Percentiles rank a stretch among this genome's conserved stretches.
Conservation (phyloP, 106 monocot genomes). For the Dendrobium catenatum region DNA sequence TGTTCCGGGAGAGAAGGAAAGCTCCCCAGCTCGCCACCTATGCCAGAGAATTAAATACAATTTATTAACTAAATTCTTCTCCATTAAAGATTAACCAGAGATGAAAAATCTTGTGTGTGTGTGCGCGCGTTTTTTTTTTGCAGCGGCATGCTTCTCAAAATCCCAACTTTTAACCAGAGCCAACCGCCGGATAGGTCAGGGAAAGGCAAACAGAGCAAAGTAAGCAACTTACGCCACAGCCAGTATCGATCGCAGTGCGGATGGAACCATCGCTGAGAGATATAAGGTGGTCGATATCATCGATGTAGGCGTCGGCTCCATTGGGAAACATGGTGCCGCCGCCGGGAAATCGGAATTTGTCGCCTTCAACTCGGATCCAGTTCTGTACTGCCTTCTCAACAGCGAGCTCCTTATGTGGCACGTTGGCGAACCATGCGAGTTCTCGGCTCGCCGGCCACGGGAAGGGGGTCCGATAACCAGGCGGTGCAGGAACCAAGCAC, state of each 20-base stretch:
- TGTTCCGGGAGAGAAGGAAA: slow-evolving; percentile 48
- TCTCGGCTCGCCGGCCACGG: slow-evolving; percentile 59
- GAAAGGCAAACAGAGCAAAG: background rate
- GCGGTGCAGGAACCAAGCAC: slow-evolving; percentile 56
- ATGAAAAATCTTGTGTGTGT: no score
- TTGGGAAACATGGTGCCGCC: slow-evolving; percentile 84
- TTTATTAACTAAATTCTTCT: no score
- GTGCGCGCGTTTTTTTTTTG: no score
- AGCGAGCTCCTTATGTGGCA: slow-evolving; percentile 68
- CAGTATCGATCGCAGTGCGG: slow-evolving; percentile 74
- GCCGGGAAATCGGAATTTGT: slow-evolving; percentile 79
- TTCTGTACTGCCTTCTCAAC: slow-evolving; percentile 86
- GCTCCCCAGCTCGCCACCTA: slow-evolving; percentile 78
- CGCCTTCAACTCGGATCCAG: slow-evolving; percentile 70
- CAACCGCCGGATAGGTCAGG: no score
- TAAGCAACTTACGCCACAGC: slow-evolving; percentile 58
- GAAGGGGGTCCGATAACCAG: slow-evolving; percentile 50
- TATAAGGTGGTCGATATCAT: slow-evolving; percentile 55
- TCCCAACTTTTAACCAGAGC: no score
- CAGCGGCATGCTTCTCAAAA: no score
- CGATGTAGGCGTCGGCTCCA: slow-evolving; percentile 76
- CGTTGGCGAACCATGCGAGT: slow-evolving; percentile 64
- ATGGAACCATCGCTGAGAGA: slow-evolving; percentile 55
- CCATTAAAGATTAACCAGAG: no score
- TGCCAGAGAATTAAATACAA: no score